Base-by-base conservation (phyloP, 495 filamentous ascomycete species). In the Aspergillus sclerotioniger region DNA sequence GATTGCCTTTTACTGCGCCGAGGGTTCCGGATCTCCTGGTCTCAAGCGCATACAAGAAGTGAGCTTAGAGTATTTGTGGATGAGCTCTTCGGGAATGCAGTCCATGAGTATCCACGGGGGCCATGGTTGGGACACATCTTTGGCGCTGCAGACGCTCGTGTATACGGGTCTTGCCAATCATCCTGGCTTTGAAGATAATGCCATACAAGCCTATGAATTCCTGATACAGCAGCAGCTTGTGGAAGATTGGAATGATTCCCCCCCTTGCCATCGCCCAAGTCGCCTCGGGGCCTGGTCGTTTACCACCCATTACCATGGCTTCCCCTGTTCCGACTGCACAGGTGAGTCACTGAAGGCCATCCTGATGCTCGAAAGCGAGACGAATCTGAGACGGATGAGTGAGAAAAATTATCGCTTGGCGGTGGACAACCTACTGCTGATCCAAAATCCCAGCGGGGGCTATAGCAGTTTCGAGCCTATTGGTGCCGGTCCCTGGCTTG, bases 401-500 rank as follows among this genome's bases (percentile, higher is more conserved):
- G 51, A 53, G n/a, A 9, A 6, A 4, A 43, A 41, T n/a, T 1
- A 28, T 2, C 33, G 15, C 1, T 16, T 51, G 21, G 48, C 52
- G 0, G 53, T 68, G n/a, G 58, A 68, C 39, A 56, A 54, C 29
- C 50, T 60, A 1, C 21, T 62, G 3, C 47, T 51, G 41, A 41
- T 56, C 13, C 61, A 62, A 17, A 62, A 62, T 21, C 0, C 56
- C 8, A 54, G 51, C 5, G 62, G 63, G 1, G 65, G 65, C 0
- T 68, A 59, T 28, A 52, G 51, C 2, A 59, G 47, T 3, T 68
- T 60, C 33, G 65, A 68, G 21, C 59, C 56, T 5, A 56, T 50
- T 16, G 50, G 60, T 3, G 60, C 52, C 6, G 43, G 56, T n/a
- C 9, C 20, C 2, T 54, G 46, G 20, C 54, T 68, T 9, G 64